A percentile compares a stretch with the other conserved stretches of the same genome.
phyloP scores from a whole-genome alignment of 2,329 filamentous ascomycete species.

The Ceratocystis alfenasii region DNA sequence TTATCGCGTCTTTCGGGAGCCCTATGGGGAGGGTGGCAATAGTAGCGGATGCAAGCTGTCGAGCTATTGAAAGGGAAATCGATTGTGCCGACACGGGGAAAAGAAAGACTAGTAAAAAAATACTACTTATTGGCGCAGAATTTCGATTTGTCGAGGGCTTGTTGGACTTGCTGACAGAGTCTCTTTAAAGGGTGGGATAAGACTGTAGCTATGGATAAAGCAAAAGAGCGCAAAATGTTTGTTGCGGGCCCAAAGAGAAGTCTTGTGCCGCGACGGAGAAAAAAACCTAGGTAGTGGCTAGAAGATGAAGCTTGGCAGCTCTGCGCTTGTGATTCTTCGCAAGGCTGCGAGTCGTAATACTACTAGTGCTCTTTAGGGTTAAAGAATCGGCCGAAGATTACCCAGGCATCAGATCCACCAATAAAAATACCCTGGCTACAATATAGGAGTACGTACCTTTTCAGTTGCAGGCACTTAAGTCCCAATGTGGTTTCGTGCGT shows the following conservation, averaged over 20 bases:
- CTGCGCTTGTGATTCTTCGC: not conserved
- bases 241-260: not conserved
- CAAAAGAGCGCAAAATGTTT: not conserved
- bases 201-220: not conserved
- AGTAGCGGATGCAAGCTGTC: not conserved
- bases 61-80: not conserved
- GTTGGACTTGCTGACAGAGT: too few species aligned
- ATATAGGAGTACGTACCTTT: not conserved
- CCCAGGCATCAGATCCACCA: not conserved
- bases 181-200: not conserved
- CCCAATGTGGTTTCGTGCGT: not conserved
- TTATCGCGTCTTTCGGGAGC: constrained; percentile 3
- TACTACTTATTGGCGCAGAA: not conserved
- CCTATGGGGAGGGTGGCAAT: too few species aligned
- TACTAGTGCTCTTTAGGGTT: not conserved
- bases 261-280: not conserved
- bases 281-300: not conserved
- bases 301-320: not conserved
- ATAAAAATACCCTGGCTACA: not conserved
- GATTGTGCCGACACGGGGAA: not conserved
- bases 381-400: not conserved
- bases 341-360: not conserved
- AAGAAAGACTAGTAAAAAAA: not conserved
- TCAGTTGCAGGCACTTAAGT: not conserved
- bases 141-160: too few species aligned